Percentiles rank a stretch among this genome's conserved stretches.
These are phyloP conservation scores for Podaxis sp. DNA, from an alignment of 768 basidiomycete species.

Conservation along the genomic window DNA sequence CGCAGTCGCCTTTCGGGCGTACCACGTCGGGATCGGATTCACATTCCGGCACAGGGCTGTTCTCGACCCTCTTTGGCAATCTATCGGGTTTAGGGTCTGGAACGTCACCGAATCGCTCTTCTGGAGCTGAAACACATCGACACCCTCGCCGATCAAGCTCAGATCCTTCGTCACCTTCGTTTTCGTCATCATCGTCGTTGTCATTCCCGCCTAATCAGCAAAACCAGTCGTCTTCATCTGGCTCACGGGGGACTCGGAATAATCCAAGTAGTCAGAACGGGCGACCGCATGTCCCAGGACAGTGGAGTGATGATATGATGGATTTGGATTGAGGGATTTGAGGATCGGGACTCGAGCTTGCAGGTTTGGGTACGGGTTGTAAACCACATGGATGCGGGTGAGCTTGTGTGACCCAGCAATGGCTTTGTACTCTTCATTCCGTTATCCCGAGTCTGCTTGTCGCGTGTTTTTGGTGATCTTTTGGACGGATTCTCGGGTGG, in stretches of 20 bases:
- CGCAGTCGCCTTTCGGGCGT: slow-evolving; percentile 4
- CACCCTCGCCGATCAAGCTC: neutral
- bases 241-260: neutral
- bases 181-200: neutral
- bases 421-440: neutral
- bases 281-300: slow-evolving; percentile 5
- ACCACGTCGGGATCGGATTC: slow-evolving; percentile 5
- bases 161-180: neutral
- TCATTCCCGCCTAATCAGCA: neutral
- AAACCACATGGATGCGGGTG: neutral
- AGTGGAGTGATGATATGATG: slow-evolving; percentile 6
- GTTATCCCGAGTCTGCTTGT: neutral
- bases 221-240: neutral
- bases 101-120: neutral
- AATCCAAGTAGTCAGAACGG: neutral
- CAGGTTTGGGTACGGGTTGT: neutral
- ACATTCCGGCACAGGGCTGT: slow-evolving; percentile 10
- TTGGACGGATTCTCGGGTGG: no score
- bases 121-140: neutral
- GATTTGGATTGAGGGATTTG: slow-evolving; percentile 1
- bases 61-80: slow-evolving; percentile 13
- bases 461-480: neutral
- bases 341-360: neutral
- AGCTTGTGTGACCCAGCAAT: neutral
- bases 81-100: slow-evolving; percentile 5